Conservation (phyloP, 306 rosid species). For the Lathyrus aphaca region DNA sequence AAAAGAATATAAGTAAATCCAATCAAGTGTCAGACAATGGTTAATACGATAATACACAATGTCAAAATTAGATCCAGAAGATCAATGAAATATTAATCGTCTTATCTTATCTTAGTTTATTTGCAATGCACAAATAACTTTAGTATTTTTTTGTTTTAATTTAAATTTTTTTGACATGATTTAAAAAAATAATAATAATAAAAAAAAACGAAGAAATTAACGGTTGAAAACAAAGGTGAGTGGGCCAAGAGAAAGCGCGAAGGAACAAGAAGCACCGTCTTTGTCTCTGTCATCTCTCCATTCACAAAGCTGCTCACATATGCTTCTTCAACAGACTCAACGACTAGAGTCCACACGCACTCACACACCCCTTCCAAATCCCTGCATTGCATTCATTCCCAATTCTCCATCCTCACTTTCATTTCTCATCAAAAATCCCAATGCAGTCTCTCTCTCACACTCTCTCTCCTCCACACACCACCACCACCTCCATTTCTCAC, state of each 20-base stretch:
- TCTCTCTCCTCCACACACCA: constrained; percentile 23
- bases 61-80: no score
- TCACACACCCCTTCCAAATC: no score
- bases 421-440: neutral
- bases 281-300: constrained; percentile 3
- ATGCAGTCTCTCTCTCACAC: constrained; percentile 21
- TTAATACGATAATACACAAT: no score
- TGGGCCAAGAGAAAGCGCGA: constrained; percentile 41
- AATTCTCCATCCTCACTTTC: neutral
- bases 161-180: no score
- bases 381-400: neutral
- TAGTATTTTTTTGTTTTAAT: no score
- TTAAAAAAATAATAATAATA: no score
- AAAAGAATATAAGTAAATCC: no score
- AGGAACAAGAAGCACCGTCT: neutral
- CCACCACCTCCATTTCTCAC: constrained; percentile 19
- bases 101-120: no score
- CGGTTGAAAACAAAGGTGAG: constrained; percentile 31
- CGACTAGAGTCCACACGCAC: no score
- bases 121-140: no score
- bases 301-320: constrained; percentile 2
- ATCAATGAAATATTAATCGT: no score
- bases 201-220: neutral
- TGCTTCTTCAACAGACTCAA: neutral
- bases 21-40: no score